Evolutionary conservation across 148 eudicot species (phyloP), one percentile per base, ranked within the genome.

Genomic region (Camellia sinensis): DNA sequence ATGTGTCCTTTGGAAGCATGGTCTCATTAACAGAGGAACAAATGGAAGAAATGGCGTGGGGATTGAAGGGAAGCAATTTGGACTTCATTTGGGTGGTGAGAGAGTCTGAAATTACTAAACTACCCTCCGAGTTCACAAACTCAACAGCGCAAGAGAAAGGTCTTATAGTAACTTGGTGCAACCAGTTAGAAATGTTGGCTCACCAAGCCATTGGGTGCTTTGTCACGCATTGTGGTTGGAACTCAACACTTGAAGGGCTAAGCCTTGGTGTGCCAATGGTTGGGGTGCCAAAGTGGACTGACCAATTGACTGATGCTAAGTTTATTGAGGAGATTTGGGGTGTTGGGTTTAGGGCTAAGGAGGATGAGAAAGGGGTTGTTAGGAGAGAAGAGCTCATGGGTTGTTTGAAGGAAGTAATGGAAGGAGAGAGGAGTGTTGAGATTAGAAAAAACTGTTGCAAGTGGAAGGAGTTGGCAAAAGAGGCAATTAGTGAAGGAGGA

Each of bases 201-300:
- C 92, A 91, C 40, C 71, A 59, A 13, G 84, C 92, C 7, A 81
- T 84, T 11, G 89, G 89, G 17, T 89, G 91, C 60, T 91, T 91
- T 17, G 87, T 89, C 68, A 91, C 89, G 11, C 94, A 91, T 48
- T 91, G 94, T 78, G 92, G 91, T 13, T 91, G 94, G 94, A 89
- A 91, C 86, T 91, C 94, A 48, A 91, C 94, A 0, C 78, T 91
- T 0, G 92, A 91, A 76, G 91, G 94, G 61, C 79, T 91, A 1
- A 80, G 89, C 57, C 83, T 89, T 0, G 90, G 94, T 4, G 82
- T 91, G 66, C 91, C 93, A 0, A 89, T 89, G 90, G 77, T 91
- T 29, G 90, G 85, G 11, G 80, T 89, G 46, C 93, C 92, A 0
- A 91, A 91, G 53, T 91, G 91, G 91, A 67, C 88, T 6, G 92